These are phyloP conservation scores for Eucalyptus virginea DNA, from an alignment of 345 rosid species.

Conservation along the genomic window DNA sequence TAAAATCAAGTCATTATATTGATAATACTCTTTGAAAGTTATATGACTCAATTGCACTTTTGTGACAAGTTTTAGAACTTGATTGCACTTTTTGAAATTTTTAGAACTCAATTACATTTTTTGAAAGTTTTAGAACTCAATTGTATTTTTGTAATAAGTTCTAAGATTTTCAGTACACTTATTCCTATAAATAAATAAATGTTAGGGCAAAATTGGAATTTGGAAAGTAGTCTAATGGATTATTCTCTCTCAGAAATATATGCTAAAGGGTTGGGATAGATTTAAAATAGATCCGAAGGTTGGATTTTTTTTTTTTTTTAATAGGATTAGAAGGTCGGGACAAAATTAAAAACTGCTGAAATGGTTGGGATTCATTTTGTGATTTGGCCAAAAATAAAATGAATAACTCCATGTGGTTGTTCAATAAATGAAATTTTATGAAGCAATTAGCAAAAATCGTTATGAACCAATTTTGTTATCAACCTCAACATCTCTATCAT, in stretches of 20 bases:
- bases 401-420: neutral
- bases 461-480: neutral
- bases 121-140: no score
- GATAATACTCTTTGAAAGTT: fast-evolving
- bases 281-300: neutral
- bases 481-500: neutral
- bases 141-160: fast-evolving
- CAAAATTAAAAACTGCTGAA: neutral
- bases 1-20: no score
- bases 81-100: fast-evolving
- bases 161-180: fast-evolving
- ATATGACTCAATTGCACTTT: fast-evolving
- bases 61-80: fast-evolving
- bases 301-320: no score
- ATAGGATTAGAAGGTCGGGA: neutral
- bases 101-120: fast-evolving
- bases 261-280: neutral
- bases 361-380: neutral
- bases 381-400: neutral
- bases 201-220: fast-evolving
- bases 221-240: neutral
- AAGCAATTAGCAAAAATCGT: neutral
- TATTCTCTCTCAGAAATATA: fast-evolving
- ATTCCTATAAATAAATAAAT: no score
- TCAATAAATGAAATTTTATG: neutral